Evolutionary conservation across 2,329 filamentous ascomycete species (phyloP).

Genomic region (Venturia nashicola): DNA sequence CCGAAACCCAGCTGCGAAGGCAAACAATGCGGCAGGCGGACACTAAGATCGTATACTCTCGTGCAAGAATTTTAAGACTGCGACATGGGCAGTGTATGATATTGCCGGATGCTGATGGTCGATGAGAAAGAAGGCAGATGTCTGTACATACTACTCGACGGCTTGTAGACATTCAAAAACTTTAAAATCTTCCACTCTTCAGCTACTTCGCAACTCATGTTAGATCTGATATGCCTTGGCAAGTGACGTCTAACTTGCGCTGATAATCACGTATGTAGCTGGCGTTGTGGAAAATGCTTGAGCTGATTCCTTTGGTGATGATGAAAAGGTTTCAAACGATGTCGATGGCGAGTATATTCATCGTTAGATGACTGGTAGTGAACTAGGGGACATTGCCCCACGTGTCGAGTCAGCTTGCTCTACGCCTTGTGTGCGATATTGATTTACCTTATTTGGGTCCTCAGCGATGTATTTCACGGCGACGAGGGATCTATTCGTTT

Average conservation of each 20-base stretch:
- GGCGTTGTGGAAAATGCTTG: too few relatives aligned
- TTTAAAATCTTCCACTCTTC: not conserved
- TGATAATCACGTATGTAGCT: too few relatives aligned
- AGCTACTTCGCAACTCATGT: not conserved
- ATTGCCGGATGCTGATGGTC: not conserved
- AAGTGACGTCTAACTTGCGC: not conserved
- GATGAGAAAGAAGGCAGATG: not conserved
- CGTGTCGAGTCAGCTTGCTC: too few relatives aligned
- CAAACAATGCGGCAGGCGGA: not conserved
- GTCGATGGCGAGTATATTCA: too few relatives aligned
- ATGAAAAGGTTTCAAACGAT: too few relatives aligned
- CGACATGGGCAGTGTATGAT: not conserved
- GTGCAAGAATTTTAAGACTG: not conserved
- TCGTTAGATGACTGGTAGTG: too few relatives aligned
- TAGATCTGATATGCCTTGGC: not conserved
- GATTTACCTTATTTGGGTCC: too few relatives aligned
- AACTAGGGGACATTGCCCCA: too few relatives aligned
- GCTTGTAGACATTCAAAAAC: not conserved
- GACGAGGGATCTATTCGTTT: too few relatives aligned
- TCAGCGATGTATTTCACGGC: too few relatives aligned
- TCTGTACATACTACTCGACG: not conserved
- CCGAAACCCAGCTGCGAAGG: conserved; percentile 51
- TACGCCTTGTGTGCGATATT: too few relatives aligned
- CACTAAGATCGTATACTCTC: not conserved
- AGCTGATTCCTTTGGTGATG: too few relatives aligned